Percentiles rank a stretch among this genome's conserved stretches.
Evolutionary conservation across 805 yeast species (phyloP).

Genomic region (Candida ovalis): DNA sequence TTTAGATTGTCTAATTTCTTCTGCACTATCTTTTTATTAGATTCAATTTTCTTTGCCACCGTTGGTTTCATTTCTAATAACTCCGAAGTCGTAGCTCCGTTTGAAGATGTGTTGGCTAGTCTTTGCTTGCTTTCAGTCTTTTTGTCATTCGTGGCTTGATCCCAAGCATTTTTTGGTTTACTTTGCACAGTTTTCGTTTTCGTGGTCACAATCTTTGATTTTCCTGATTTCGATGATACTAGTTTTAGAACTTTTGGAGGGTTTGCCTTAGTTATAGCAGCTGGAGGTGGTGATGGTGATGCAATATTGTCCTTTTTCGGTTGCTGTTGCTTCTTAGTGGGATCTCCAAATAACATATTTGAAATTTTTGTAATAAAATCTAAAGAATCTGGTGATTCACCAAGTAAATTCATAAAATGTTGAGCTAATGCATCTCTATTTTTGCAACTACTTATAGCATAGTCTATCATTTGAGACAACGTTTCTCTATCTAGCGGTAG

Average conservation of each 20-base stretch:
- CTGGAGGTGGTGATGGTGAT: constrained; percentile 1
- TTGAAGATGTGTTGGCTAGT: constrained; percentile 12
- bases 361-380: constrained; percentile 44
- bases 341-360: constrained; percentile 34
- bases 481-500: constrained; percentile 60
- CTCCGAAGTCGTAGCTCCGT: constrained; percentile 44
- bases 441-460: constrained; percentile 41
- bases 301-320: background rate
- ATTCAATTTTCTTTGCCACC: constrained; percentile 22
- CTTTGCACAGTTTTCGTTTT: background rate
- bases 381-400: constrained; percentile 52
- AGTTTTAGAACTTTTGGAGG: constrained; percentile 13
- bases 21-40: constrained; percentile 35
- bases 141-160: background rate
- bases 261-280: background rate
- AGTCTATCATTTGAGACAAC: constrained; percentile 49
- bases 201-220: constrained; percentile 9
- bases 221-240: constrained; percentile 13
- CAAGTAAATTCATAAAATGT: constrained; percentile 54
- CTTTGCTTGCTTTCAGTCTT: constrained; percentile 5
- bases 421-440: constrained; percentile 44
- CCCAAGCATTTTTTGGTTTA: background rate
- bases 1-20: constrained; percentile 47
- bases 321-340: constrained; percentile 7
- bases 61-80: constrained; percentile 39